Base-by-base conservation (phyloP, 768 basidiomycete genomes). In the Myochromella boudieri region DNA sequence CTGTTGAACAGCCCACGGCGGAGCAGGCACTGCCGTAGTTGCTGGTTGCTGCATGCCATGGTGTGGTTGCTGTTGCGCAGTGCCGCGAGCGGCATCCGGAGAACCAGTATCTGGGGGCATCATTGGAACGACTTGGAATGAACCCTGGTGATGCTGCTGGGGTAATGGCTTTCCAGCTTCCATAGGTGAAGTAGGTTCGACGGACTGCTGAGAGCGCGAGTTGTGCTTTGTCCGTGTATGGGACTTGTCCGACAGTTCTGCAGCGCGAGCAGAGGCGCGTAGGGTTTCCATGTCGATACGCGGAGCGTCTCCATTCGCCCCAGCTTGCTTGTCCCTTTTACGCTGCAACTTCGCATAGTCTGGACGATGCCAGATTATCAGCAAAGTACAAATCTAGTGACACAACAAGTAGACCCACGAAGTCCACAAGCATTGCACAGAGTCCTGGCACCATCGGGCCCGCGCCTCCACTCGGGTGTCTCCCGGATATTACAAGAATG, bases 401-500 rank as follows among this genome's bases (percentile, higher is more conserved):
- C 6, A 34, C 14, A n/a, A 34, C 33, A 6, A 17, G 33, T 34
- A n/a, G 25, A 82, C 85, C 62, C 63, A 91, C 89, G 89, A 55
- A 91, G 67, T 25, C 89, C 89, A 66, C 89, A 91, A 33, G 89
- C 89, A 62, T 91, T 91, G 60, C 89, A 91, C 57, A 91, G 61
- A 6, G 89, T 91, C 59, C 89, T 70, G 20, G 89, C 88, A 3
- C 89, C 89, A 59, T 91, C 89, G 2, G 89, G 89, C 12, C 89
- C 89, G 20, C 88, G 78, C 43, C 89, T 68, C 89, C 89, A 91
- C 63, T 91, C 89, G n/a, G 89, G 89, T 3, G 89, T 91, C 61
- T 91, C 89, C 48, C 85, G 75, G 46, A 90, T 91, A 67, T 89
- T 87, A 62, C 89, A 91, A 25, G 89, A 90, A 66, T 91, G 87